These are phyloP conservation scores for Setaria italica DNA, from an alignment of 202 grass and related monocot species.

Conservation along the genomic window DNA sequence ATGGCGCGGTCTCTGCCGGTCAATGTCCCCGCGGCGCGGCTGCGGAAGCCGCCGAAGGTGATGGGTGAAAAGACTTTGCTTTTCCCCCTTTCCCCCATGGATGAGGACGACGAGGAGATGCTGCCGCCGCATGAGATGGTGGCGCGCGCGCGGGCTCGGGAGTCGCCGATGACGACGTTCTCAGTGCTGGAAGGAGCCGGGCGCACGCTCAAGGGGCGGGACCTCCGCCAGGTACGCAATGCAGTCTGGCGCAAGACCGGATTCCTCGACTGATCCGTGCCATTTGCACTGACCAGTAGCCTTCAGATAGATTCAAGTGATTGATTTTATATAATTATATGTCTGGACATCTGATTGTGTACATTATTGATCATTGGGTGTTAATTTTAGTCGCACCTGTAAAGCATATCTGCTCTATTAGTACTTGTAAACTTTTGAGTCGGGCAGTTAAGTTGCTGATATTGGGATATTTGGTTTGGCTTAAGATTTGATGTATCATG, in stretches of 20 bases:
- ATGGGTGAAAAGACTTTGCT: constrained; percentile 23
- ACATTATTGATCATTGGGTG: constrained; percentile 49
- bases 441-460: not conserved
- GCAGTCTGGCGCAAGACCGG: constrained; percentile 83
- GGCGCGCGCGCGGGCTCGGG: constrained; percentile 57
- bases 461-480: constrained; percentile 21
- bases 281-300: constrained; percentile 4
- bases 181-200: constrained; percentile 85
- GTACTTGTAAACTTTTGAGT: constrained; percentile 28
- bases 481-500: not conserved
- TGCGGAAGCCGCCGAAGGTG: constrained; percentile 43
- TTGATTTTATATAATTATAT: not conserved
- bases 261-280: constrained; percentile 80
- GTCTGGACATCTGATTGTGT: constrained; percentile 27
- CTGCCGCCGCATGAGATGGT: constrained; percentile 91
- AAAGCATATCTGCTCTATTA: constrained; percentile 7
- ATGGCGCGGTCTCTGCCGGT: constrained; percentile 76
- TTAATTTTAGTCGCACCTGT: constrained; percentile 52
- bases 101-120: constrained; percentile 74
- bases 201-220: constrained; percentile 90
- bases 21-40: constrained; percentile 62
- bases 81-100: not conserved
- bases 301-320: constrained; percentile 20
- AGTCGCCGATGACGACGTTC: constrained; percentile 79
- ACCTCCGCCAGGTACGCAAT: constrained; percentile 85